Percentiles rank a stretch among this genome's conserved stretches.
phyloP scores from a whole-genome alignment of 495 filamentous ascomycete species.

The Hyaloscypha hepaticicola region DNA sequence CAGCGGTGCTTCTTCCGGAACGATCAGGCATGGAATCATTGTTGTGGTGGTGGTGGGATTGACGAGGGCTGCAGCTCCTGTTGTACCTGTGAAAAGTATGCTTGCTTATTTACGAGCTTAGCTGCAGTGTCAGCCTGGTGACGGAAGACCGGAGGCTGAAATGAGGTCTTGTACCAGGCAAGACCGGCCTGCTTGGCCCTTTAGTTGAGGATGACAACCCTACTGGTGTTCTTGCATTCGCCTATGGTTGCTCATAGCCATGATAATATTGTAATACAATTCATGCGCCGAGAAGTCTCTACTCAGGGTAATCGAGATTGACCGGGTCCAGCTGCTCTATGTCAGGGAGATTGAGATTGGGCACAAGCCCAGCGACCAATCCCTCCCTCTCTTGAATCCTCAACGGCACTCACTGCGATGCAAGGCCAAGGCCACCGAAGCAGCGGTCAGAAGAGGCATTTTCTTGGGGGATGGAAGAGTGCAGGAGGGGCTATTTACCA shows the following conservation, averaged over 20 bases:
- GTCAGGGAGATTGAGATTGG: neutral
- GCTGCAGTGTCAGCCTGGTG: neutral
- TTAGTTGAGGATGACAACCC: neutral
- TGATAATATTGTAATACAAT: neutral
- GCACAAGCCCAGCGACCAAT: neutral
- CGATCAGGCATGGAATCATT: neutral
- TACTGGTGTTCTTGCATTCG: neutral
- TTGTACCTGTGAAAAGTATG: neutral
- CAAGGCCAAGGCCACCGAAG: neutral
- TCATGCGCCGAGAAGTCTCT: neutral
- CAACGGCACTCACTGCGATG: neutral
- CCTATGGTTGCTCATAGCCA: neutral
- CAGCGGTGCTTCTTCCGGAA: neutral
- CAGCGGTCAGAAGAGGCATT: neutral
- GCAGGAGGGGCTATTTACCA: neutral
- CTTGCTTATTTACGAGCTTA: neutral
- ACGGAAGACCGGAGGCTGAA: neutral
- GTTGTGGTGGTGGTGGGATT: neutral
- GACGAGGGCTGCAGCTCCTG: neutral
- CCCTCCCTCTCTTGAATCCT: neutral
- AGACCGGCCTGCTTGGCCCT: neutral
- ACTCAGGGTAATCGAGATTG: constrained; percentile 1
- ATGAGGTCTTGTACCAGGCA: neutral
- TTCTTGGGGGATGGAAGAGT: neutral
- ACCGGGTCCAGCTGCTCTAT: neutral